Conservation (phyloP, 345 rosid species). For the Bretschneidera sinensis region DNA sequence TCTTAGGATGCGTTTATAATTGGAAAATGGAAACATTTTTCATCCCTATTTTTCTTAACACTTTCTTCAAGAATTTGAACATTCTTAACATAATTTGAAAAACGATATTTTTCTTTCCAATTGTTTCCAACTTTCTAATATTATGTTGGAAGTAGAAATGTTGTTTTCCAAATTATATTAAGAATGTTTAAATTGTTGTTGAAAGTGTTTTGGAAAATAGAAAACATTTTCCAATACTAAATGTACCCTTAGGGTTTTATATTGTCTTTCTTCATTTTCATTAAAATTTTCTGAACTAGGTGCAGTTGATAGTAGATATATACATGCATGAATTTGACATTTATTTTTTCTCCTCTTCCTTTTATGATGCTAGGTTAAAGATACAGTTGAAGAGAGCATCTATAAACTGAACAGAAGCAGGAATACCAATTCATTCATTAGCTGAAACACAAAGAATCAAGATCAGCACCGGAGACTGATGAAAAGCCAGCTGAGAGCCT, state of each 20-base stretch:
- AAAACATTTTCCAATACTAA: too few relatives aligned
- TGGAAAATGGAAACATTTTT: too few relatives aligned
- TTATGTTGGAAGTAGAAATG: too few relatives aligned
- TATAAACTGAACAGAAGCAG: conserved; percentile 81
- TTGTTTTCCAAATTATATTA: too few relatives aligned
- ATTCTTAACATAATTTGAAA: too few relatives aligned
- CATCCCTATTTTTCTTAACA: too few relatives aligned
- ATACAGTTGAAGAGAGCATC: conserved; percentile 91
- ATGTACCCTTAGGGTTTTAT: background rate
- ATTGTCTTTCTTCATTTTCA: conserved; percentile 3
- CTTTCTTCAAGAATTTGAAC: too few relatives aligned
- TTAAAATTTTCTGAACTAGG: background rate
- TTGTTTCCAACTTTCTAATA: too few relatives aligned
- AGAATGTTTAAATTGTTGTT: too few relatives aligned
- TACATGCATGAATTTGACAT: background rate
- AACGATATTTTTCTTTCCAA: too few relatives aligned
- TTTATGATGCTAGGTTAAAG: conserved; percentile 46
- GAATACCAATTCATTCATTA: conserved; percentile 51
- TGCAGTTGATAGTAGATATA: background rate
- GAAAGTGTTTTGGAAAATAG: too few relatives aligned
- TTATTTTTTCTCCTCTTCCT: conserved; percentile 1
- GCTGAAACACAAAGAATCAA: conserved; percentile 84
- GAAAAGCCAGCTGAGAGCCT: conserved; percentile 43
- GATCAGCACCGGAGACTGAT: conserved; percentile 41
- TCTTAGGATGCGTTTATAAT: too few relatives aligned